Percentiles rank a stretch among this genome's conserved stretches.
phyloP scores from a whole-genome alignment of 2,329 filamentous ascomycete genomes.

The Aspergillus puulaauensis region DNA sequence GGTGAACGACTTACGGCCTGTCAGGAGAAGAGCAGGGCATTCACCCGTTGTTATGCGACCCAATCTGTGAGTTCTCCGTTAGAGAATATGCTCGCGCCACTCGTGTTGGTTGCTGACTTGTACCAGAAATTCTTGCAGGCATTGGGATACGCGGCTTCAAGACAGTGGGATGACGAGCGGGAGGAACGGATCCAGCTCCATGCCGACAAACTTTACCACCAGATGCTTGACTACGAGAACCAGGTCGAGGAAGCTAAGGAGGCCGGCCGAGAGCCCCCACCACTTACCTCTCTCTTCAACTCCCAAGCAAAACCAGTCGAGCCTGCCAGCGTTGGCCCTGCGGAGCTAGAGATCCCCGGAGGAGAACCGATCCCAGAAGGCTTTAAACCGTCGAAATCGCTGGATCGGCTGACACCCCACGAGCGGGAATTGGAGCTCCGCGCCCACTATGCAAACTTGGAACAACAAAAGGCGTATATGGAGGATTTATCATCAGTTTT shows the following conservation, averaged over 20 bases:
- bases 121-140: conserved; percentile 80
- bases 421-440: conserved; percentile 47
- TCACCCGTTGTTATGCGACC: conserved; percentile 85
- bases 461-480: conserved; percentile 37
- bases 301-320: conserved; percentile 27
- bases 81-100: neutral
- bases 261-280: conserved; percentile 42
- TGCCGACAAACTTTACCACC: conserved; percentile 84
- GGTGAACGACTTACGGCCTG: conserved; percentile 69
- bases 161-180: conserved; percentile 63
- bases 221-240: conserved; percentile 79
- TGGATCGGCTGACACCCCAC: conserved; percentile 46
- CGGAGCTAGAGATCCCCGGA: conserved; percentile 36
- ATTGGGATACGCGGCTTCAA: conserved; percentile 75
- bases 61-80: conserved; percentile 63
- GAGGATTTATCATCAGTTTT: conserved; percentile 38
- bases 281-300: conserved; percentile 46
- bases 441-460: conserved; percentile 37
- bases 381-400: conserved; percentile 37
- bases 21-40: conserved; percentile 69
- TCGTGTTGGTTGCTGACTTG: conserved; percentile 7
- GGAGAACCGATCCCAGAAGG: conserved; percentile 35
- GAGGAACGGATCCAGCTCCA: conserved; percentile 95
- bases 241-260: conserved; percentile 62
- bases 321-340: conserved; percentile 11